A percentile compares a stretch with the other conserved stretches of the same genome.
These are phyloP conservation scores for Gastrolobium villosum DNA, from an alignment of 306 rosid genomes.

Conservation along the genomic window DNA sequence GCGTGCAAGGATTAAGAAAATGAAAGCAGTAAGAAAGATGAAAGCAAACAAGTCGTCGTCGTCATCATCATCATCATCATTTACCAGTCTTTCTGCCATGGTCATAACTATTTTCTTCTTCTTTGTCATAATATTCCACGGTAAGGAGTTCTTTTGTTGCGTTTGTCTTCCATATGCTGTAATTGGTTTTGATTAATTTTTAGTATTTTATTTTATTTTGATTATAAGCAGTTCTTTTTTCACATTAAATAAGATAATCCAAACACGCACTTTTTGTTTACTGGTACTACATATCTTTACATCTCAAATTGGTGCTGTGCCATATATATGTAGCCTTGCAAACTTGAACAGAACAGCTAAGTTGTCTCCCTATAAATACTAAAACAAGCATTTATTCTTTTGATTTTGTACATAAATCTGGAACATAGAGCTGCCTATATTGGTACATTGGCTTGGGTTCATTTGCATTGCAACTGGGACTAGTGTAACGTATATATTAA, in stretches of 20 bases:
- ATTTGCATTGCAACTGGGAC: conserved; percentile 28
- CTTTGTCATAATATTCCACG: conserved; percentile 65
- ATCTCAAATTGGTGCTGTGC: background rate
- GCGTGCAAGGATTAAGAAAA: conserved; percentile 70
- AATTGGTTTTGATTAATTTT: conserved; percentile 27
- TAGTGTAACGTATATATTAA: background rate
- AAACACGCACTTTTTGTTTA: conserved; percentile 1
- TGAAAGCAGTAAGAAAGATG: conserved; percentile 64
- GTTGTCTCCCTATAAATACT: conserved; percentile 14
- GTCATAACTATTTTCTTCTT: conserved; percentile 69
- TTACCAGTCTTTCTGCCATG: conserved; percentile 64
- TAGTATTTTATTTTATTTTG: conserved; percentile 1
- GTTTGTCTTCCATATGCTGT: background rate
- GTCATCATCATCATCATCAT: conserved; percentile 51
- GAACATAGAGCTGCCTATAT: conserved; percentile 7
- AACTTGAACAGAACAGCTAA: conserved; percentile 16
- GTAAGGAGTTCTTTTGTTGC: conserved; percentile 49
- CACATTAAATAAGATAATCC: background rate
- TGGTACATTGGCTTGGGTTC: conserved; percentile 14
- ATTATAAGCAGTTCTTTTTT: background rate
- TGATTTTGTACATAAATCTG: background rate
- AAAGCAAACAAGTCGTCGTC: conserved; percentile 61
- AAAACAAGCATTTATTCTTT: conserved; percentile 28
- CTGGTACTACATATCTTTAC: background rate
- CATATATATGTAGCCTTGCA: background rate